Percentiles rank a stretch among this genome's conserved stretches.
phyloP scores from a whole-genome alignment of 2,329 filamentous ascomycete genomes.

The Colletotrichum magnum region DNA sequence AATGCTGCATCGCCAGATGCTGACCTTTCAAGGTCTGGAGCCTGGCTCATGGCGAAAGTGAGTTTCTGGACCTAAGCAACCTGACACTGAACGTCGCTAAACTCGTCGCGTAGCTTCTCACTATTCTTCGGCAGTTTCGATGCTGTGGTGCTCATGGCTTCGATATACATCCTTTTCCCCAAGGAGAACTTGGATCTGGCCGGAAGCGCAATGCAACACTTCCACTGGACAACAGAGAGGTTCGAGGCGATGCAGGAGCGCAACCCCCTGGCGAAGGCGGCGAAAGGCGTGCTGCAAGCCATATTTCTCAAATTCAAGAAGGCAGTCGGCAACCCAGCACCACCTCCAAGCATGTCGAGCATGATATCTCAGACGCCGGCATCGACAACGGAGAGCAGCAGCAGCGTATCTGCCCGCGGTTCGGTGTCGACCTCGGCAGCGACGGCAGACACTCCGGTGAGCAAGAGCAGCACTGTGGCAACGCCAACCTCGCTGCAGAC shows the following conservation, averaged over 20 bases:
- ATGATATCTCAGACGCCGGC: constrained; percentile 35
- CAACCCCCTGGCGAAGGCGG: constrained; percentile 68
- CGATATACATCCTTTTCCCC: constrained; percentile 74
- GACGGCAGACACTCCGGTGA: constrained; percentile 39
- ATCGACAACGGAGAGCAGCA: constrained; percentile 39
- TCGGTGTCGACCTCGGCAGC: constrained; percentile 37
- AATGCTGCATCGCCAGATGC: constrained; percentile 68
- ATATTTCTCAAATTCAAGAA: constrained; percentile 68
- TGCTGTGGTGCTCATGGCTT: constrained; percentile 72
- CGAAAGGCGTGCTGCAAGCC: constrained; percentile 68
- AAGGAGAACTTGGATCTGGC: constrained; percentile 66
- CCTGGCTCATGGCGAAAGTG: constrained; percentile 64
- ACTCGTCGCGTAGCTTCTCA: constrained; percentile 56
- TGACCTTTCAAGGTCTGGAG: constrained; percentile 62
- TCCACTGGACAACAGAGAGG: constrained; percentile 71
- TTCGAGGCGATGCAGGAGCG: constrained; percentile 69
- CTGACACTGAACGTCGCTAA: constrained; percentile 1
- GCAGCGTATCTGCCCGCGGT: constrained; percentile 35
- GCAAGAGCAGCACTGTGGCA: constrained; percentile 37
- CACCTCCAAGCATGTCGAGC: constrained; percentile 38
- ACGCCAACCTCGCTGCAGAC: constrained; percentile 39
- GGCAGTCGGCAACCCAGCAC: constrained; percentile 55
- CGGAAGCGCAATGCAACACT: constrained; percentile 66
- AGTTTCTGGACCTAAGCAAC: constrained; percentile 32
- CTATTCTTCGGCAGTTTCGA: constrained; percentile 76